Evolutionary conservation across 2,329 filamentous ascomycete species (phyloP).

Genomic region (Daldinia sp.): DNA sequence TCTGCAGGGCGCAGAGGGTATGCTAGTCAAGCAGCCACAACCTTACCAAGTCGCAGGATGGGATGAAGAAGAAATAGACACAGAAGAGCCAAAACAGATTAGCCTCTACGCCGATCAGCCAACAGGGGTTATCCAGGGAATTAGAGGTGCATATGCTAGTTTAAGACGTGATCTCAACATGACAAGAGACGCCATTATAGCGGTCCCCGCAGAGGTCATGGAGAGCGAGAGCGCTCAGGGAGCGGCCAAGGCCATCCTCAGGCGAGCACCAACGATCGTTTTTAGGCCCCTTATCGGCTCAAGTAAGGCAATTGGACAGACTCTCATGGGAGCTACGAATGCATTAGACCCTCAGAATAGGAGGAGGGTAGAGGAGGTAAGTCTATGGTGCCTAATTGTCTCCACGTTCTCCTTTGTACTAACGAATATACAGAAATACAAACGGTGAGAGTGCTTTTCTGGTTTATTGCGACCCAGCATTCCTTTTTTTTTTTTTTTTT

Average conservation of each 20-base stretch:
- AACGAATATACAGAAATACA: slow-evolving; percentile 41
- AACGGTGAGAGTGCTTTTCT: slow-evolving; percentile 40
- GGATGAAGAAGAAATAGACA: slow-evolving; percentile 72
- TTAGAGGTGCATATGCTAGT: slow-evolving; percentile 84
- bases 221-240: slow-evolving; percentile 85
- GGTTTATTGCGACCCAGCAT: slow-evolving; percentile 12
- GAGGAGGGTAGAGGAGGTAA: slow-evolving; percentile 87
- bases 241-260: slow-evolving; percentile 81
- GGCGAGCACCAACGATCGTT: slow-evolving; percentile 91
- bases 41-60: slow-evolving; percentile 56
- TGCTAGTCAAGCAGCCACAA: slow-evolving; percentile 67
- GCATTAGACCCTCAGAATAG: slow-evolving; percentile 85
- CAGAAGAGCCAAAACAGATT: slow-evolving; percentile 81
- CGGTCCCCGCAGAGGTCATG: slow-evolving; percentile 90
- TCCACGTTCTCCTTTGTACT: slow-evolving; percentile 12
- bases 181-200: slow-evolving; percentile 91
- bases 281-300: slow-evolving; percentile 91
- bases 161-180: slow-evolving; percentile 88
- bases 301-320: slow-evolving; percentile 88
- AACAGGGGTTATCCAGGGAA: slow-evolving; percentile 85
- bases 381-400: slow-evolving; percentile 56
- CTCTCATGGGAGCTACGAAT: slow-evolving; percentile 92
- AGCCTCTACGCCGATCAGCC: slow-evolving; percentile 96
- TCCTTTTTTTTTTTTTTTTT: slow-evolving; percentile 10
- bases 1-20: slow-evolving; percentile 86